Percentiles rank a stretch among this genome's conserved stretches.
Evolutionary conservation across 2,329 filamentous ascomycete species (phyloP).

Genomic region (Ceratocystis harringtonii): DNA sequence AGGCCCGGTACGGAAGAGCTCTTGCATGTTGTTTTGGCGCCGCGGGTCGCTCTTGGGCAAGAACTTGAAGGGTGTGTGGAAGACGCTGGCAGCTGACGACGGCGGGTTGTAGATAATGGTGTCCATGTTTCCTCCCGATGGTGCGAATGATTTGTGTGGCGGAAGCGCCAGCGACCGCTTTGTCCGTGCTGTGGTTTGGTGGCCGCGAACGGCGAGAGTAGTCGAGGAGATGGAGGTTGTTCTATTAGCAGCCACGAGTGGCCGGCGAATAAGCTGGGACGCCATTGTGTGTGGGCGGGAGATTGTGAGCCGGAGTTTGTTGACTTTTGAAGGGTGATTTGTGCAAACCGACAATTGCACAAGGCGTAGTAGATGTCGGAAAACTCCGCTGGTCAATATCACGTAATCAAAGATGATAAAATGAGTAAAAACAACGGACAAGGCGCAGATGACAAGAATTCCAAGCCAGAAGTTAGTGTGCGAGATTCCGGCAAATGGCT

Average conservation of each 20-base stretch:
- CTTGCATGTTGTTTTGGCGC: slow-evolving; percentile 33
- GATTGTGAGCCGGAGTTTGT: neutral
- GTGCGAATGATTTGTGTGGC: slow-evolving; percentile 46
- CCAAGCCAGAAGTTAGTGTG: neutral
- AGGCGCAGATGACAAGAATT: neutral
- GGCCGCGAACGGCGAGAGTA: slow-evolving; percentile 26
- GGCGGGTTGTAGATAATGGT: slow-evolving; percentile 44
- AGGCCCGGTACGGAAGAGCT: slow-evolving; percentile 27
- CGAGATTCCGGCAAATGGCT: neutral
- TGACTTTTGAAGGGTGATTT: neutral
- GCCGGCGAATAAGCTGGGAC: slow-evolving; percentile 25
- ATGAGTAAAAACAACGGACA: neutral
- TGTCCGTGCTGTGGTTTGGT: slow-evolving; percentile 39
- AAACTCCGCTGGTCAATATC: neutral
- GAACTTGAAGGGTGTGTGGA: slow-evolving; percentile 52
- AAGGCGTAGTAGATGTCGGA: neutral
- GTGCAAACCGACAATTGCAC: neutral
- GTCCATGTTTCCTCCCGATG: slow-evolving; percentile 22
- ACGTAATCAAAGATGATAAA: neutral
- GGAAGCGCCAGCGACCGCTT: slow-evolving; percentile 44
- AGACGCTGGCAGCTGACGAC: slow-evolving; percentile 39
- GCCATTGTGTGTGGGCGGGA: slow-evolving; percentile 23
- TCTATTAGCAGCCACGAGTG: slow-evolving; percentile 24
- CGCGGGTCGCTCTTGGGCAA: slow-evolving; percentile 43
- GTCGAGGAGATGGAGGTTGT: slow-evolving; percentile 20